Conservation (phyloP, 2,329 filamentous ascomycete genomes). For the Colletotrichum viniferum region DNA sequence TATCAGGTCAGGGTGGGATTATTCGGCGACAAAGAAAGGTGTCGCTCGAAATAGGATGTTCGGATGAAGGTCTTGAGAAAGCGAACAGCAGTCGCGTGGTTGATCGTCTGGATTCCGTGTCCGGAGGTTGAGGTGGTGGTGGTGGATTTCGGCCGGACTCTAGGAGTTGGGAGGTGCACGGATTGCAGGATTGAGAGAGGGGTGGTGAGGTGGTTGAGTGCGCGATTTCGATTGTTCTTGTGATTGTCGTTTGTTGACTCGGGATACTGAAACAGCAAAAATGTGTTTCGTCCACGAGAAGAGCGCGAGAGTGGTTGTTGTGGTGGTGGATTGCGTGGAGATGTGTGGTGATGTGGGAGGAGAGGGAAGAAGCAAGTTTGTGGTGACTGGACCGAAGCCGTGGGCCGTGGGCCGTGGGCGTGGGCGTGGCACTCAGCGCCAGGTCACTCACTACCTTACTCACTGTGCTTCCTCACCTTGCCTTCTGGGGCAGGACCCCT, state of each 20-base stretch:
- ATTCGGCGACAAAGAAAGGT: background rate
- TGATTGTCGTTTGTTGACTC: conserved; percentile 7
- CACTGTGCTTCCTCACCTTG: background rate
- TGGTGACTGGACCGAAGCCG: background rate
- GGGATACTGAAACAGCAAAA: conserved; percentile 15
- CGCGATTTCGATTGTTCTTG: conserved; percentile 2
- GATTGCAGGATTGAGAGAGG: background rate
- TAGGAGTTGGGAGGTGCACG: background rate
- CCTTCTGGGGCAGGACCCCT: conserved; percentile 14
- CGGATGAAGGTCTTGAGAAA: background rate
- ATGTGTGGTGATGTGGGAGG: conserved; percentile 9
- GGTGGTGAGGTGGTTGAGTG: background rate
- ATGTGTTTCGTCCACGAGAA: conserved; percentile 21
- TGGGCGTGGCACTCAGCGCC: background rate
- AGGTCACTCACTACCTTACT: background rate
- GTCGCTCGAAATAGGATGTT: background rate
- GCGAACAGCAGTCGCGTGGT: background rate
- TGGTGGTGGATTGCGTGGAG: background rate
- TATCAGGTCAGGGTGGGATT: background rate
- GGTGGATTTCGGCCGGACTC: background rate
- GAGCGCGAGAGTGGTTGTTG: conserved; percentile 11
- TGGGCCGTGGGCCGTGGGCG: background rate
- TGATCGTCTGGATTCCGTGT: conserved; percentile 7
- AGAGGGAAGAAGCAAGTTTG: conserved; percentile 21
- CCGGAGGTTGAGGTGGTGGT: background rate